These are phyloP conservation scores for Pseudogymnoascus sp. DNA, from an alignment of 2,329 filamentous ascomycete genomes.

Conservation along the genomic window DNA sequence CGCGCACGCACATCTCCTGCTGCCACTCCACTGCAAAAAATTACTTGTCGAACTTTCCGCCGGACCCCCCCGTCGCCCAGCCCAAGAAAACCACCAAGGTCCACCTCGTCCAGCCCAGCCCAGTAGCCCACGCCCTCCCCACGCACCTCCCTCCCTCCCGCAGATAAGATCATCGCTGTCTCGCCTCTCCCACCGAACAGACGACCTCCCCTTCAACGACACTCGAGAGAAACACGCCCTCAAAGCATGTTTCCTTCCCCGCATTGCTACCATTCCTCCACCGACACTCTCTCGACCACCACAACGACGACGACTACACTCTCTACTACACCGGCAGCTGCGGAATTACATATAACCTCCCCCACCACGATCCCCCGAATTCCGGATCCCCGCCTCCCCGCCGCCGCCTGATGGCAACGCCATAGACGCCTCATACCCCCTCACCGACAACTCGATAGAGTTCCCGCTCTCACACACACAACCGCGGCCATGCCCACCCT, in stretches of 20 bases:
- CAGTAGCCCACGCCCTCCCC: neutral
- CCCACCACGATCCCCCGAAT: neutral
- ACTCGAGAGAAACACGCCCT: neutral
- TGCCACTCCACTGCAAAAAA: neutral
- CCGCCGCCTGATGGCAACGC: neutral
- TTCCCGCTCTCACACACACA: neutral
- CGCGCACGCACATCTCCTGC: neutral
- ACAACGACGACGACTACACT: neutral
- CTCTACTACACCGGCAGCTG: neutral
- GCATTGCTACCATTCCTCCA: neutral
- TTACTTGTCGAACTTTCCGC: neutral
- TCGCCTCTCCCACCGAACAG: neutral
- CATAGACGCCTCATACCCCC: neutral
- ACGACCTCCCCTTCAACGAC: neutral
- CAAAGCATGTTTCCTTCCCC: neutral
- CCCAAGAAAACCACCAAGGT: neutral
- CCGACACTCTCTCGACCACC: neutral
- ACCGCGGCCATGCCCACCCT: neutral
- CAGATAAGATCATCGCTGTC: neutral
- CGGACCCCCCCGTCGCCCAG: neutral
- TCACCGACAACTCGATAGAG: neutral
- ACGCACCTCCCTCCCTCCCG: neutral
- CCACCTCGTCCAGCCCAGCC: neutral
- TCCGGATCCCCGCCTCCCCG: neutral
- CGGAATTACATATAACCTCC: neutral